Evolutionary conservation across 768 basidiomycete species (phyloP), one percentile per base, ranked within the genome.

Genomic region (Saitozyma sp.): DNA sequence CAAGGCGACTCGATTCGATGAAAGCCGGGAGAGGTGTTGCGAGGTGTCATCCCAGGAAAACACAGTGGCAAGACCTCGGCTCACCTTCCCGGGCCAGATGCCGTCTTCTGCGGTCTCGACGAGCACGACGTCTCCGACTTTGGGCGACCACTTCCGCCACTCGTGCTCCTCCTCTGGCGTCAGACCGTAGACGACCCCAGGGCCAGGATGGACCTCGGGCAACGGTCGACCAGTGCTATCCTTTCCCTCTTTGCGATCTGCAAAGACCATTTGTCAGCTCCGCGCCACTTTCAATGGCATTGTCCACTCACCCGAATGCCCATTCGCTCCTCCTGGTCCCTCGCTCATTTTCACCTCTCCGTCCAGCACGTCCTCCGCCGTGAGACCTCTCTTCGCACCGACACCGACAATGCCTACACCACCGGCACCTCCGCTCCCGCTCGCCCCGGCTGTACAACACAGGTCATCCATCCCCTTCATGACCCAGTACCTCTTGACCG

Each of bases 1-100:
- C 29, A 29, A 29, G 29, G 29, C 29, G 29, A 29, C 29, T 29
- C 29, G 29, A 29, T 29, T 29, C 29, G 29, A 29, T 29, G 29
- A 2, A 29, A 29, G 29, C 54, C 2, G 10, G 16, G 39, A 39
- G 11, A 40, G 19, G 11, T 55, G 29, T 19, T 55, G 20, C 8
- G 38, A 37, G 16, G 29, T 52, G 11, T n/a, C n/a, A n/a, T n/a
- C n/a, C n/a, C n/a, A n/a, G n/a, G n/a, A n/a, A n/a, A n/a, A n/a
- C n/a, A n/a, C n/a, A n/a, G n/a, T n/a, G 29, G 4, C 29, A 3
- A 2, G 50, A 17, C 13, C 13, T 37, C 10, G 9, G 58, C 67
- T 60, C 41, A 75, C 74, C 61, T 75, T 75, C 9, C 74, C 74
- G 5, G 74, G 74, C 74, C 74, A 75, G 8, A 62, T 58, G 5